Conservation (phyloP, 2,329 filamentous ascomycete genomes). For the Clonostachys solani region DNA sequence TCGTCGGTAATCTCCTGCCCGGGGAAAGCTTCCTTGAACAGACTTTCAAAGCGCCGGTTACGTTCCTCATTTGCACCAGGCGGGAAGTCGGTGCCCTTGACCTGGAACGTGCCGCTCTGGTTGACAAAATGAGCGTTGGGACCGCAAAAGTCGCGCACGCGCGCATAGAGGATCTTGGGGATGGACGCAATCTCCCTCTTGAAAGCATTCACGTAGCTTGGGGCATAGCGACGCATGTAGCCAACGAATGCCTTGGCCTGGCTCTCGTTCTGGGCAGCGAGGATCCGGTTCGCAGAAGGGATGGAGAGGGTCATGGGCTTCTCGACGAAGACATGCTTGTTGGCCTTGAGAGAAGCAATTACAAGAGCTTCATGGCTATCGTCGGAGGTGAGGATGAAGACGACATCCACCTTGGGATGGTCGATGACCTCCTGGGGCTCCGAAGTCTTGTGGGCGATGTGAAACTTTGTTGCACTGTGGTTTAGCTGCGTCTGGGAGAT, state of each 20-base stretch:
- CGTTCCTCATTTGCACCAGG: conserved; percentile 7
- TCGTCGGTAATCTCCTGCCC: conserved; percentile 18
- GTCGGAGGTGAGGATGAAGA: conserved; percentile 47
- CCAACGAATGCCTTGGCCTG: conserved; percentile 47
- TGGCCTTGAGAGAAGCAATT: conserved; percentile 41
- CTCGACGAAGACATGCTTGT: conserved; percentile 56
- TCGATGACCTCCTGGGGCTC: conserved; percentile 32
- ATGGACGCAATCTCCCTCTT: conserved; percentile 43
- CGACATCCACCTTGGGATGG: conserved; percentile 39
- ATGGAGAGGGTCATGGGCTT: conserved; percentile 50
- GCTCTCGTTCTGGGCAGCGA: conserved; percentile 27
- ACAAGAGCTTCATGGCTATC: conserved; percentile 46
- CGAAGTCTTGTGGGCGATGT: conserved; percentile 22
- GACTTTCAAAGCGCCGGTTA: conserved; percentile 12
- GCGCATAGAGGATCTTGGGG: conserved; percentile 47
- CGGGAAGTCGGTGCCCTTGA: conserved; percentile 21
- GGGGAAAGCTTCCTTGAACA: conserved; percentile 24
- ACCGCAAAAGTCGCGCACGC: conserved; percentile 39
- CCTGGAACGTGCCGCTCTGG: conserved; percentile 42
- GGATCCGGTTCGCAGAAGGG: conserved; percentile 36
- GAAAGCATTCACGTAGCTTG: conserved; percentile 45
- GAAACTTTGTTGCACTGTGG: conserved; percentile 21
- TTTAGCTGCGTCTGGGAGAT: conserved; percentile 25
- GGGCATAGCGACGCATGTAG: conserved; percentile 56
- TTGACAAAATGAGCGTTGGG: conserved; percentile 43